Evolutionary conservation across 2,329 filamentous ascomycete genomes (phyloP), one percentile per base, ranked within the genome.

Genomic region (Alternaria gaisen): DNA sequence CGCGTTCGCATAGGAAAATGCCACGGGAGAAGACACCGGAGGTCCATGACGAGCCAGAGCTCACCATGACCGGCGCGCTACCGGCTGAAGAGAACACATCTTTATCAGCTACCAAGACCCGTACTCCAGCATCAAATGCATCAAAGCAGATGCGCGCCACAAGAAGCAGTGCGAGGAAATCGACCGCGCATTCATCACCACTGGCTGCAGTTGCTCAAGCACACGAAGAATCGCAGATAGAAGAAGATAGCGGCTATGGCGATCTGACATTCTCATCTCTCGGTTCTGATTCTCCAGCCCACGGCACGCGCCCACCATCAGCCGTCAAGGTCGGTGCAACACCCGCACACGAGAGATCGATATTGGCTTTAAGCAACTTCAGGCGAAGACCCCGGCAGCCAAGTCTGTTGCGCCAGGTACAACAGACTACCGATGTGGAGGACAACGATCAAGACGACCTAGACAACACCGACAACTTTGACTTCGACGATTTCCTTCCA

Each of bases 291-390:
- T 77, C 75, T 14, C 75, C 72, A 42, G 72, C 72, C 22, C 74
- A 76, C 56, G 75, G 74, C 43, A 78, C 73, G 5, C 74, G 75
- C 43, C 80, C 80, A n/a, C 77, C 77, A 34, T 83, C 81, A n/a
- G 78, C 77, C 14, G 70, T 82, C 48, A 80, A 80, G 64, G 72
- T 78, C 30, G 80, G 80, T 46, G 78, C 75, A 30, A 83, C 82
- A 8, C 81, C 82, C 9, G 74, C 75, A 18, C 74, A 77, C 26
- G 83, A 85, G 57, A 79, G 69, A 11, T 84, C 83, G 14, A 76
- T 84, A 12, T 69, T 84, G 7, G 81, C 81, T n/a, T 72, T 85
- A 64, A 80, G 79, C 55, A 84, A 84, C 58, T 85, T 85, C 77
- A 83, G 81, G 67, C 77, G 82, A 48, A 74, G 83, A 57, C 73